Evolutionary conservation across 805 yeast species (phyloP), one percentile per base, ranked within the genome.

Genomic region (Candida railenensis): DNA sequence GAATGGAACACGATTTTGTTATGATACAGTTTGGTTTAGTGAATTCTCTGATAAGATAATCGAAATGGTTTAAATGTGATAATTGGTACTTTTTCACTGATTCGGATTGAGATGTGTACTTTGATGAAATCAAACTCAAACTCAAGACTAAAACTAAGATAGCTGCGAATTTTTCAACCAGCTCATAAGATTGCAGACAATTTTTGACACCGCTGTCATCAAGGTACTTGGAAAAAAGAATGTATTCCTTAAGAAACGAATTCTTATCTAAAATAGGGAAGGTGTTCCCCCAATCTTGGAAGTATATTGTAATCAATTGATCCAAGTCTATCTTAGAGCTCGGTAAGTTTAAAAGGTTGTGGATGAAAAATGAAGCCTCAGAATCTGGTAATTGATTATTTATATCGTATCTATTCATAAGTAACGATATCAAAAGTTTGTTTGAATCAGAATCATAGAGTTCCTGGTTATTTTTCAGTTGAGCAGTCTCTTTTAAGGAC

Each of bases 201-300:
- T 25, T 25, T 25, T 25, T 11, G 30, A 11, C 11, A 2, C 36
- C 46, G n/a, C 46, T 49, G 19, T 30, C 53, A 49, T 81, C 85
- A 22, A 81, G 56, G 15, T 80, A 64, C 40, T 68, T 65, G 19
- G 69, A 66, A 40, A 83, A 73, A 22, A 63, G 66, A 22, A 71
- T 55, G 59, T 87, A 89, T 51, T 81, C 80, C 19, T 70, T 67
- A 58, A 85, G 70, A 56, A 90, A 90, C n/a, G 81, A 75, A 37
- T 78, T 78, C 51, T 81, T 81, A 60, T 87, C 88, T 44, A 90
- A 58, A 14, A 88, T 72, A 0, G 96, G 95, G 19, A 84, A 70
- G 3, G 81, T 65, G 21, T 78, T 73, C 22, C 87, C 84, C 96
- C 96, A 90, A 48, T 85, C 84, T 50, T 81, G 82, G 65, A 89